These are phyloP conservation scores for Picochlorum sp. DNA, from an alignment of 139 green algal genomes.

Conservation along the genomic window DNA sequence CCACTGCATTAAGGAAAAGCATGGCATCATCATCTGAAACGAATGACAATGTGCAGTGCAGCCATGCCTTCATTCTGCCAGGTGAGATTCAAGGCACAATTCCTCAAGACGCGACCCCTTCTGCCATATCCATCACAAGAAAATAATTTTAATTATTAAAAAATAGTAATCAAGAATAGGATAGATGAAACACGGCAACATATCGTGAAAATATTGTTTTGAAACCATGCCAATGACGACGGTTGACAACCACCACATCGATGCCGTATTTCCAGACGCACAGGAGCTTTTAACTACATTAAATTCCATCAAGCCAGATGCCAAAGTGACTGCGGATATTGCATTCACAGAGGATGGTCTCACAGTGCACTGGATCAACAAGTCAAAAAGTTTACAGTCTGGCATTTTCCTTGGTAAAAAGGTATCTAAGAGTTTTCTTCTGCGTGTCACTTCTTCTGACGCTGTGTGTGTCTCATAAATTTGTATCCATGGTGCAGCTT, in stretches of 20 bases:
- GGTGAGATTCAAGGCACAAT: too few relatives aligned
- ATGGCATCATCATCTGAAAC: too few relatives aligned
- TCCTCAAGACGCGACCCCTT: too few relatives aligned
- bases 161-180: too few relatives aligned
- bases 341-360: not conserved
- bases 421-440: not conserved
- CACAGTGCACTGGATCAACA: constrained; percentile 5
- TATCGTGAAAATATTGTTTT: too few relatives aligned
- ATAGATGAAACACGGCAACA: too few relatives aligned
- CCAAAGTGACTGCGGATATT: not conserved
- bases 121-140: too few relatives aligned
- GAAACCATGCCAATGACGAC: not conserved
- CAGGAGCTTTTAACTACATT: not conserved
- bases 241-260: not conserved
- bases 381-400: constrained; percentile 22
- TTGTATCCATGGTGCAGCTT: constrained; percentile 2
- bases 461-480: not conserved
- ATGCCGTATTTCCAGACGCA: too few relatives aligned
- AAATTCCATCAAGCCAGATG: not conserved
- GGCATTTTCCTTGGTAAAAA: constrained; percentile 17
- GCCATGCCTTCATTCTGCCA: too few relatives aligned
- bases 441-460: not conserved
- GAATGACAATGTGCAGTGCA: too few relatives aligned
- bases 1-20: not conserved
- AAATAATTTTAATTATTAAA: too few relatives aligned